Base-by-base conservation (phyloP, 2,329 filamentous ascomycete genomes). In the Stylonectria norvegica region DNA sequence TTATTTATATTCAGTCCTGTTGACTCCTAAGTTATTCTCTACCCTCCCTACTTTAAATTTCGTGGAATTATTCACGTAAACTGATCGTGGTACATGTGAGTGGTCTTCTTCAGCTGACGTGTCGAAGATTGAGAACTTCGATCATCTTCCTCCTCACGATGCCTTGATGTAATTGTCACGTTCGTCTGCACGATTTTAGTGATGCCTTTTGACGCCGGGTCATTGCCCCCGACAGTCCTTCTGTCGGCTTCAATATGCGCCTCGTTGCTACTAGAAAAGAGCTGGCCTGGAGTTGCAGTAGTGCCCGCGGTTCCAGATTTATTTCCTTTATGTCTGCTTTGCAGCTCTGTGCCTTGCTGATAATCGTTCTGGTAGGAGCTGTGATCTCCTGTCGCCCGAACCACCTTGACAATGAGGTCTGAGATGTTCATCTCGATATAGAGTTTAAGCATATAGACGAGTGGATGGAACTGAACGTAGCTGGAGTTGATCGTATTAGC, bases 401-500 rank as follows among this genome's bases (percentile, higher is more conserved):
- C 53, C 4, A 56, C 49, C 25, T 47, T 45, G 11, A 52, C 47
- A 5, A 56, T 56, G 0, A 56, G 42, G 2, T 38, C 31, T 2
- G 53, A 53, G 4, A 56, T 56, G 18, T 55, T 55, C 49, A 56
- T 38, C 12, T 43, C 40, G 17, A 42, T 42, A 28, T 38, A 31
- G 18, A 38, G 36, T 15, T 38, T 38, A 27, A 56, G 38, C 39
- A 56, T 49, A 39, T 56, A 56, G n/a, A 52, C 49, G 5, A 56
- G 35, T 0, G 53, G 53, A 8, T 56, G 53, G 17, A 56, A 56
- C 28, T 55, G 51, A 17, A 56, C 40, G 18, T 56, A 56, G 12
- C 52, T 55, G 14, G 4, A 18, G 10, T 20, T 9, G 10, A 15
- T 31, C 9, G 9, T 22, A 18, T 14, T 15, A 6, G 34, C 11